Conservation (phyloP, 805 yeast species). For the Zygosaccharomyces bailii region DNA sequence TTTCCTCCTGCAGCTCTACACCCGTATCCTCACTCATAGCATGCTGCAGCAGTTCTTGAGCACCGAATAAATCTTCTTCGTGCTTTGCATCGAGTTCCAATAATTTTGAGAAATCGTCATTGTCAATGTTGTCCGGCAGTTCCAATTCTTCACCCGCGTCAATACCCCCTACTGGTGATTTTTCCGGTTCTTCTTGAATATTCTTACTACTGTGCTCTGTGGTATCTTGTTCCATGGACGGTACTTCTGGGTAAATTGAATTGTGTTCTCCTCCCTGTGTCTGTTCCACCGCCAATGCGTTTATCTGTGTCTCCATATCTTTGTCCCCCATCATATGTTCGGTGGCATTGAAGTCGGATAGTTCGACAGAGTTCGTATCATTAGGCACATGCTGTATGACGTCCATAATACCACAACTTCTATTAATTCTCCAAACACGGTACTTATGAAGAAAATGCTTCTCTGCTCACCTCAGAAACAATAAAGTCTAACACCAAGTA, state of each 20-base stretch:
- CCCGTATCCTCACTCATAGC: constrained; percentile 16
- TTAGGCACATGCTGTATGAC: constrained; percentile 11
- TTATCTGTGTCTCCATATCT: constrained; percentile 4
- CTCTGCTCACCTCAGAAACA: too few species aligned
- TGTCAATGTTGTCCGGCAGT: constrained; percentile 26
- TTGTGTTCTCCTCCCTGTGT: constrained; percentile 1
- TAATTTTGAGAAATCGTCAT: constrained; percentile 33
- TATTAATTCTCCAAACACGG: neutral
- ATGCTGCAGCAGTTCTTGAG: constrained; percentile 18
- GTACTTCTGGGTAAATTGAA: constrained; percentile 3
- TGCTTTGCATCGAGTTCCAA: constrained; percentile 34
- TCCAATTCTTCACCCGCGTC: constrained; percentile 21
- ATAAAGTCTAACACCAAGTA: neutral
- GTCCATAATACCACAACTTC: constrained; percentile 10
- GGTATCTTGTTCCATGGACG: constrained; percentile 8
- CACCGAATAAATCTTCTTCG: constrained; percentile 29
- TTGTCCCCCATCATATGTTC: constrained; percentile 1
- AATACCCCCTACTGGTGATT: constrained; percentile 7
- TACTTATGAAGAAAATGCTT: too few species aligned
- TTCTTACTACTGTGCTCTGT: neutral
- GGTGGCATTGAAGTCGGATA: constrained; percentile 3
- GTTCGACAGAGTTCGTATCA: constrained; percentile 10
- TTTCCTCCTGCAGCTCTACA: neutral
- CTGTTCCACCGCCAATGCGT: constrained; percentile 5
- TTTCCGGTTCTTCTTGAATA: constrained; percentile 12